Evolutionary conservation across 108 stramenopile species (phyloP).

Genomic region (Fragilariopsis cylindrus): DNA sequence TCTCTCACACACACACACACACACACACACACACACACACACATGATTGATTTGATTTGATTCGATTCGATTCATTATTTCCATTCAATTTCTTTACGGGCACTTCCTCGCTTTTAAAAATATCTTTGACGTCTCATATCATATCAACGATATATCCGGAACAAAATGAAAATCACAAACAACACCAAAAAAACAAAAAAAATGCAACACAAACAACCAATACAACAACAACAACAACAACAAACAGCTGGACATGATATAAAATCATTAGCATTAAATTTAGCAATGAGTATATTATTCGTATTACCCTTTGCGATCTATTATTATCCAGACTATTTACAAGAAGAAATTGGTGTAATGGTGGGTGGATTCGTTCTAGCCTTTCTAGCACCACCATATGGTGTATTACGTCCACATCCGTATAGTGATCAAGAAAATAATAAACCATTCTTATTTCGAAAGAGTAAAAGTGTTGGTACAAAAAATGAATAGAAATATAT

Average conservation of each 20-base stretch:
- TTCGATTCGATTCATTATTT: too few relatives aligned
- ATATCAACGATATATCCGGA: too few relatives aligned
- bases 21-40: too few relatives aligned
- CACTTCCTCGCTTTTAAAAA: too few relatives aligned
- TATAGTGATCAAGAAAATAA: constrained; percentile 76
- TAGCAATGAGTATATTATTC: constrained; percentile 60
- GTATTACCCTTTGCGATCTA: constrained; percentile 63
- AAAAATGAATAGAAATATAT: neutral
- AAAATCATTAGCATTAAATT: constrained; percentile 71
- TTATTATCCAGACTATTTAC: constrained; percentile 30
- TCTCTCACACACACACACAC: too few relatives aligned
- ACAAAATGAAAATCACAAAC: too few relatives aligned
- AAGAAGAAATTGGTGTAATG: constrained; percentile 40
- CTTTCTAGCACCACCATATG: constrained; percentile 67
- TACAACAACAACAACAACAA: neutral
- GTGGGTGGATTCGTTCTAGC: constrained; percentile 48
- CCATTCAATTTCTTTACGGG: too few relatives aligned
- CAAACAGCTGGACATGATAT: constrained; percentile 63
- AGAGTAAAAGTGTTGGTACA: constrained; percentile 8
- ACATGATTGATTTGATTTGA: too few relatives aligned
- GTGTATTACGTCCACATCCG: constrained; percentile 79
- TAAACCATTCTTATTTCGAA: constrained; percentile 47
- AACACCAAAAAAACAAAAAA: too few relatives aligned
- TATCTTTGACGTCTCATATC: too few relatives aligned
- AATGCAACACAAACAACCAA: too few relatives aligned